Base-by-base conservation (phyloP, 345 rosid genomes). In the Corchorus capsularis region DNA sequence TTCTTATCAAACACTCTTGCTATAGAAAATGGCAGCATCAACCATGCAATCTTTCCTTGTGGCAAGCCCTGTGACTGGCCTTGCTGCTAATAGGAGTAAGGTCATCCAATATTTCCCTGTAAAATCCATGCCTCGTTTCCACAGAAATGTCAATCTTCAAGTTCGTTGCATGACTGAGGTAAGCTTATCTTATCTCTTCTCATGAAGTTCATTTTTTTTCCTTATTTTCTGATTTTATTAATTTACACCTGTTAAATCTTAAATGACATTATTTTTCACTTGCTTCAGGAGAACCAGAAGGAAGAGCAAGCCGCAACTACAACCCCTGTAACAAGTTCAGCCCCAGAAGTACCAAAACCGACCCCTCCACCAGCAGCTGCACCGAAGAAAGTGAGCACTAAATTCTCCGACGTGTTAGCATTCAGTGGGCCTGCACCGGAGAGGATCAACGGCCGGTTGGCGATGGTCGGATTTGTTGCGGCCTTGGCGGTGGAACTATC, bases 351-450 rank as follows among this genome's bases (percentile, higher is more conserved):
- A 14, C 66, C 72, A 0, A 60, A 15, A 35, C 79, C 66, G 2
- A 69, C 15, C 0, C 77, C 75, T 15, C 5, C 61, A 9, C 71
- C 63, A 15, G 17, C 65, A 0, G 66, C 27, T 27, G 27, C 83
- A 45, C 83, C 78, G 4, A 63, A 86, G 4, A 63, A 86, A 90
- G 83, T 80, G 46, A 91, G 91, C 85, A 90, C 91, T 0, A 90
- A 82, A 14, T 87, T 90, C 71, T 57, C 83, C 0, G 97, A 91
- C 32, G 71, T 91, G 43, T 78, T 94, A 13, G 97, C 97, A 6
- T 92, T 94, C 41, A 85, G 94, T 34, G 98, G 97, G 46, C 93
- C 91, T 0, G 97, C 92, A 6, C 98, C 97, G 16, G 98, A 94
- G 85, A 91, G 97, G 79, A 90, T 94, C 57, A 93, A 94, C 70